Conservation (phyloP, 2,329 filamentous ascomycete genomes). For the Phyllosticta capitalensis region DNA sequence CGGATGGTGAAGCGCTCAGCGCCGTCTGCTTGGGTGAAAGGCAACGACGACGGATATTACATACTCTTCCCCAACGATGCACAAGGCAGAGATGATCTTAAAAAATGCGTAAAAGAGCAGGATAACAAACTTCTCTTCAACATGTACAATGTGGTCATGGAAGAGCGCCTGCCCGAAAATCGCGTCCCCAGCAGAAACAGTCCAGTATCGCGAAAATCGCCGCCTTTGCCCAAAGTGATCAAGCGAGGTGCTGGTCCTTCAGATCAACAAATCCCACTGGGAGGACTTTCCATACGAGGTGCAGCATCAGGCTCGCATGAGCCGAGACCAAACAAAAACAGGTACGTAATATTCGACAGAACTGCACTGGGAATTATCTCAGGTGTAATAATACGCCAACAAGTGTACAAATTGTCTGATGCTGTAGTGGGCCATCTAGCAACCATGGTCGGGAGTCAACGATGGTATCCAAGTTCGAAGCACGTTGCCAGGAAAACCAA, state of each 20-base stretch:
- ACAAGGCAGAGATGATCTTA: not conserved
- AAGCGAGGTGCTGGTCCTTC: not conserved
- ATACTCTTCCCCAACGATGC: not conserved
- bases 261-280: not conserved
- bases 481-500: not conserved
- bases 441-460: not conserved
- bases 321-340: too few relatives aligned
- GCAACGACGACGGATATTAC: slow-evolving; percentile 1
- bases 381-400: too few relatives aligned
- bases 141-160: slow-evolving; percentile 1
- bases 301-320: too few relatives aligned
- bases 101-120: not conserved
- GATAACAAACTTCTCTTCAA: not conserved
- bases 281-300: too few relatives aligned
- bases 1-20: not conserved
- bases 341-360: too few relatives aligned
- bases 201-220: too few relatives aligned
- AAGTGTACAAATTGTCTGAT: too few relatives aligned
- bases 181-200: too few relatives aligned
- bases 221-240: too few relatives aligned
- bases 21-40: not conserved
- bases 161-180: not conserved
- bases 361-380: too few relatives aligned
- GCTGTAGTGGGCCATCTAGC: too few relatives aligned
- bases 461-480: not conserved